Evolutionary conservation across 208 protist species (phyloP), one percentile per base, ranked within the genome.

Genomic region (Histomonas meleagridis): DNA sequence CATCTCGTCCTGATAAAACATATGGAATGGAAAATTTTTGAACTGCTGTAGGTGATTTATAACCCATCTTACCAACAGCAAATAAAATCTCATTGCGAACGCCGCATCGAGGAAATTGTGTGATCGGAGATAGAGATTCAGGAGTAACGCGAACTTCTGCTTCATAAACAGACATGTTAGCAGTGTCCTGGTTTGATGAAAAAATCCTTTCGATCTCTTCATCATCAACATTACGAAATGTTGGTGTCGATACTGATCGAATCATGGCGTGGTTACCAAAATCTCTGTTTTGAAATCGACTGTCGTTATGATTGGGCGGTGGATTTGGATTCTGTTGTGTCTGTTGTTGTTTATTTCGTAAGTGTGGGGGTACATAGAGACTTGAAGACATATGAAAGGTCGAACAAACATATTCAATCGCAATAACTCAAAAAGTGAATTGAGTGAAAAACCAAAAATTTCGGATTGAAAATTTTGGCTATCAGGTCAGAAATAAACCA

Each of bases 21-120:
- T 69, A 91, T 65, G 86, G 86, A 51, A 91, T 91, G 10, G 86
- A 23, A 32, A 69, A 60, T 60, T 91, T 65, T 69, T 91, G 86
- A 32, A 91, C 86, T 23, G 21, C 43, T 49, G 86, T 91, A 18
- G 86, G 86, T 9, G 46, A 91, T 91, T 65, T 91, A 23, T 91
- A 91, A 14, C 55, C 40, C 32, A 23, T n/a, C 40, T 28, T 7
- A 21, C 53, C 86, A 9, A 91, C 53, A 65, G 62, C 69, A 32
- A 18, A 65, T 1, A 91, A 32, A 60, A 91, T 32, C 12, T 70
- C 53, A 43, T 91, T 65, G 43, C 69, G 18, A 0, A 91, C 35
- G 7, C 76, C 76, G 38, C 76, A 43, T 5, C 46, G 46, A n/a
- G 76, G 76, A n/a, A 86, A 86, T 32, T 55, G n/a, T 10, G 38